Conservation (phyloP, 2,329 filamentous ascomycete genomes). For the Rachicladosporium sp. region DNA sequence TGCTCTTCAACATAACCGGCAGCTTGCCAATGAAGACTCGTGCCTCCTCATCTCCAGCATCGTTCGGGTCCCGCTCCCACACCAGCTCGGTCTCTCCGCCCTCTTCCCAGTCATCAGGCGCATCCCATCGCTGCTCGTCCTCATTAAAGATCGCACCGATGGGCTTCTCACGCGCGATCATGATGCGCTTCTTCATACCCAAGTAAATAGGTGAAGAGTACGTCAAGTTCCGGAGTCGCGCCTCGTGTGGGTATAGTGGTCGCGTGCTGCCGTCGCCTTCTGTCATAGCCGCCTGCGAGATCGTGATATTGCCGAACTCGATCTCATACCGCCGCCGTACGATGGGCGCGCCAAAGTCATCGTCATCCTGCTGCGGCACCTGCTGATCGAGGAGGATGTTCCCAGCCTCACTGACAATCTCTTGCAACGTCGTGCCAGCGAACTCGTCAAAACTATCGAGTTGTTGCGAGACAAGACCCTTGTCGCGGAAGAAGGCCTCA, state of each 20-base stretch:
- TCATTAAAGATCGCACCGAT: slow-evolving; percentile 51
- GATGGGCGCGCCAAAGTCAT: slow-evolving; percentile 51
- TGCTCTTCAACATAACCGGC: slow-evolving; percentile 95
- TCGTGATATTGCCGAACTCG: slow-evolving; percentile 80
- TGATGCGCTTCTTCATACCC: slow-evolving; percentile 73
- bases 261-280: slow-evolving; percentile 84
- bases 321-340: slow-evolving; percentile 88
- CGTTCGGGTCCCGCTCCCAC: slow-evolving; percentile 28
- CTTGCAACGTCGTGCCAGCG: slow-evolving; percentile 83
- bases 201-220: slow-evolving; percentile 89
- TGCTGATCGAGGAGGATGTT: slow-evolving; percentile 89
- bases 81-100: slow-evolving; percentile 33
- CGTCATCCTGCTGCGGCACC: slow-evolving; percentile 61
- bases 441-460: slow-evolving; percentile 98
- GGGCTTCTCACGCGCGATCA: slow-evolving; percentile 65
- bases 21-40: slow-evolving; percentile 89
- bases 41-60: slow-evolving; percentile 41
- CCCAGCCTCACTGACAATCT: slow-evolving; percentile 85
- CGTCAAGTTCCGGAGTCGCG: slow-evolving; percentile 86
- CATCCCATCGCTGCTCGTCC: slow-evolving; percentile 40
- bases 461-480: slow-evolving; percentile 93
- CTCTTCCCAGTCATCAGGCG: slow-evolving; percentile 28
- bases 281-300: slow-evolving; percentile 80
- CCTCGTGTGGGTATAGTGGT: slow-evolving; percentile 84
- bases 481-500: slow-evolving; percentile 88